Evolutionary conservation across 2,329 filamentous ascomycete species (phyloP), one percentile per base, ranked within the genome.

Genomic region (Fusarium pseudonygamai): DNA sequence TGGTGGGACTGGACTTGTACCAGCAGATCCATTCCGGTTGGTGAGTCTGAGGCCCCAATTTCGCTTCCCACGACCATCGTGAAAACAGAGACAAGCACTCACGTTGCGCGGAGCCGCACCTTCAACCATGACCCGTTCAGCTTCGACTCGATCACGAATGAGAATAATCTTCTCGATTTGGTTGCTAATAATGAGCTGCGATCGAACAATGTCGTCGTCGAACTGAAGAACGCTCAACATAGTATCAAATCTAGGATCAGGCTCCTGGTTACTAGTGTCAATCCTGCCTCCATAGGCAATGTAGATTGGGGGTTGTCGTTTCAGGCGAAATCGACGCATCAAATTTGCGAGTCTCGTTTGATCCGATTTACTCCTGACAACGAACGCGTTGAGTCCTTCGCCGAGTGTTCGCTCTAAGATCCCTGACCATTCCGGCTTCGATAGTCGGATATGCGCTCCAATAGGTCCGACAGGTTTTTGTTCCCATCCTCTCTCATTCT

Each of bases 81-180:
- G 88, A 69, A 92, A 87, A 61, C 90, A 89, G 67, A 96, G 90
- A 75, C 93, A 96, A 64, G 90, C 88, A 60, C 85, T 88, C 16
- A 96, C 93, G 72, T 97, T 96, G 20, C 83, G 86, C 2, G 92
- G 90, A n/a, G 83, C 81, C 9, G 84, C 85, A 45, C 85, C 86
- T 60, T 87, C 86, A 68, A 92, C 90, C 88, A 97, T 93, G 50
- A 93, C 88, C 8, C 86, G 83, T 47, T 92, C 86, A 3, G 92
- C 96, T 63, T 93, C 88, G 3, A 86, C 81, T 34, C 93, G 86
- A 36, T 92, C 86, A 62, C 91, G 86, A 60, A 98, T 90, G 2
- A 99, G 85, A 11, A 97, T 89, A 13, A 92, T 90, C 80, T 98
- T 95, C 70, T 99, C 96, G 59, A 98, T 94, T 12, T 85, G 83